These are phyloP conservation scores for Quercus variabilis DNA, from an alignment of 306 rosid species.

Conservation along the genomic window DNA sequence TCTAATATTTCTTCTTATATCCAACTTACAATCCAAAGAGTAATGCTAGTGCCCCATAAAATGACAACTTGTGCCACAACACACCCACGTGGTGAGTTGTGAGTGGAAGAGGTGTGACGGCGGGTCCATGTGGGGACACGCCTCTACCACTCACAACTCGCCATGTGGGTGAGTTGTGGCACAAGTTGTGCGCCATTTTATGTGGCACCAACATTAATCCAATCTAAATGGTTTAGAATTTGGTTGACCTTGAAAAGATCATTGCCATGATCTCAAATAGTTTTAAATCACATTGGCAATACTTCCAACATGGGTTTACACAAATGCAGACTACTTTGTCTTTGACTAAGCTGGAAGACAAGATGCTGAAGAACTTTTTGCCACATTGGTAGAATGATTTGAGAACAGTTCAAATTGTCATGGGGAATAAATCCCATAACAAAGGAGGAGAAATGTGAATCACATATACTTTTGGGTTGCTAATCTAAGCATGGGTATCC, in stretches of 20 bases:
- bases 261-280: background rate
- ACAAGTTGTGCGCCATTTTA: too few species aligned
- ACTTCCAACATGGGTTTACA: background rate
- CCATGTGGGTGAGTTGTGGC: too few species aligned
- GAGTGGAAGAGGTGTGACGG: too few species aligned
- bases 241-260: background rate
- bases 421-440: background rate
- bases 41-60: too few species aligned
- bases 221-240: constrained; percentile 1
- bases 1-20: constrained; percentile 9
- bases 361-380: background rate
- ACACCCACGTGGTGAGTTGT: too few species aligned
- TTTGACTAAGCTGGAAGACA: background rate
- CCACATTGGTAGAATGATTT: background rate
- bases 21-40: background rate
- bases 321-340: background rate
- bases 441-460: background rate
- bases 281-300: background rate
- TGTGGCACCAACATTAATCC: too few species aligned
- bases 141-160: too few species aligned
- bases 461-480: background rate
- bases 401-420: background rate
- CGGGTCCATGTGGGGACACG: too few species aligned
- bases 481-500: background rate
- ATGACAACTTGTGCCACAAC: too few species aligned